phyloP scores from a whole-genome alignment of 805 yeast genomes.

The Candida methanosorbosa region DNA sequence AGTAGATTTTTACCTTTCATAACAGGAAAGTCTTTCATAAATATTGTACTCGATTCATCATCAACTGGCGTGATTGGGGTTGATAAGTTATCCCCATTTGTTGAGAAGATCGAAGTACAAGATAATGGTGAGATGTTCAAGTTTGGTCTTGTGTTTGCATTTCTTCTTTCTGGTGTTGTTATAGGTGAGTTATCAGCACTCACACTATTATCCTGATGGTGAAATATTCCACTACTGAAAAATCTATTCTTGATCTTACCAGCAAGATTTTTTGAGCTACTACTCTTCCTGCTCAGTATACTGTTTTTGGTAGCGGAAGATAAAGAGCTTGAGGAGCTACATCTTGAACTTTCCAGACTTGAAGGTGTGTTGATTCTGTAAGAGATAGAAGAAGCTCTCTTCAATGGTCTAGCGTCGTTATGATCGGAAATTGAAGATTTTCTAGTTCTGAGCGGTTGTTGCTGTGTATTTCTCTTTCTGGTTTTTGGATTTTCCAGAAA shows the following conservation, averaged over 20 bases:
- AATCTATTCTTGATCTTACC: conserved; percentile 7
- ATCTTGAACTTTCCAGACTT: conserved; percentile 2
- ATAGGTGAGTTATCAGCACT: no score
- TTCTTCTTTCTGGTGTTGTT: no score
- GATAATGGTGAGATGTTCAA: background rate
- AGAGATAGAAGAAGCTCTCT: conserved; percentile 19
- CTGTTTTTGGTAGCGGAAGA: conserved; percentile 8
- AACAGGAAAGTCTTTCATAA: background rate
- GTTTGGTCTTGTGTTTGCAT: no score
- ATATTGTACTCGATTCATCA: background rate
- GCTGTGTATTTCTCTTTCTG: no score
- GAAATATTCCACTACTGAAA: conserved; percentile 5
- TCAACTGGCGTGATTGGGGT: background rate
- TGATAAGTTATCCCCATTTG: no score
- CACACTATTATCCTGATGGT: no score
- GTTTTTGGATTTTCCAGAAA: background rate
- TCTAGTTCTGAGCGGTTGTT: conserved; percentile 3
- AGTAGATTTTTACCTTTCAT: conserved; percentile 3
- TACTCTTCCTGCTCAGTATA: conserved; percentile 8
- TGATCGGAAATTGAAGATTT: conserved; percentile 7
- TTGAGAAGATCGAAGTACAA: background rate
- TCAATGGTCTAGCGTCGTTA: conserved; percentile 20
- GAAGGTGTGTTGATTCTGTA: conserved; percentile 14
- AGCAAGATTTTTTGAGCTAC: conserved; percentile 4
- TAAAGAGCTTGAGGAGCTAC: conserved; percentile 8